Evolutionary conservation across 2,329 filamentous ascomycete genomes (phyloP).

Genomic region (Dendryphion nanum): DNA sequence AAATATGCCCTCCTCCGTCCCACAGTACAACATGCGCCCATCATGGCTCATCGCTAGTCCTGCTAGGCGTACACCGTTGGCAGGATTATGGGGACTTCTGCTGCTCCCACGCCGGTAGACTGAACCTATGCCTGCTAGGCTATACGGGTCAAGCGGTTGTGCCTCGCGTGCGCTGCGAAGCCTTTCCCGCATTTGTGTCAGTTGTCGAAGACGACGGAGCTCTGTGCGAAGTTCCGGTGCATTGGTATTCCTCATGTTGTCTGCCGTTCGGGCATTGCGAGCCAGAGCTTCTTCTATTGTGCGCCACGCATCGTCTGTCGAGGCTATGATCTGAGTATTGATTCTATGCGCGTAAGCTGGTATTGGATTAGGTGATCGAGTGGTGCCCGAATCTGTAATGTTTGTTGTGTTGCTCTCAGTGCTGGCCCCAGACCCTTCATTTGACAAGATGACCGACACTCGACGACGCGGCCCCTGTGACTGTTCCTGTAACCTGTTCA

Average conservation of each 20-base stretch:
- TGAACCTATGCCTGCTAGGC: slow-evolving; percentile 17
- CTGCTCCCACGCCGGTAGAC: slow-evolving; percentile 22
- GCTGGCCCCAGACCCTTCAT: slow-evolving; percentile 4
- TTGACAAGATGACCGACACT: slow-evolving; percentile 41
- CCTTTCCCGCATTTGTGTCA: slow-evolving; percentile 37
- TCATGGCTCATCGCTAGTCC: slow-evolving; percentile 51
- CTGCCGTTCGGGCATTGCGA: slow-evolving; percentile 27
- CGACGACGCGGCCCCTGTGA: slow-evolving; percentile 35
- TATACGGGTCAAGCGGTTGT: slow-evolving; percentile 24
- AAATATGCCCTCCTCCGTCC: slow-evolving; percentile 69
- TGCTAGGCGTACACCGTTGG: slow-evolving; percentile 45
- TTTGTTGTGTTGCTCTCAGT: slow-evolving; percentile 14
- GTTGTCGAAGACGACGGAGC: slow-evolving; percentile 34
- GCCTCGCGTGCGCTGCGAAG: slow-evolving; percentile 33
- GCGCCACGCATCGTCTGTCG: slow-evolving; percentile 46
- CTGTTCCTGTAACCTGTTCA: slow-evolving; percentile 18
- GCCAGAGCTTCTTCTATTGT: slow-evolving; percentile 49
- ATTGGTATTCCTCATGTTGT: slow-evolving; percentile 16
- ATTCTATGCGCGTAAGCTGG: slow-evolving; percentile 31
- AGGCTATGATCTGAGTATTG: slow-evolving; percentile 28
- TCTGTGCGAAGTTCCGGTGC: slow-evolving; percentile 33
- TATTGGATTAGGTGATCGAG: slow-evolving; percentile 29
- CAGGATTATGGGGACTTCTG: slow-evolving; percentile 25
- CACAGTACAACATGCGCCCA: slow-evolving; percentile 47
- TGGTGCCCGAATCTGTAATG: slow-evolving; percentile 29